These are phyloP conservation scores for Pseudogymnoascus sp. DNA, from an alignment of 2,329 filamentous ascomycete species.

Conservation along the genomic window DNA sequence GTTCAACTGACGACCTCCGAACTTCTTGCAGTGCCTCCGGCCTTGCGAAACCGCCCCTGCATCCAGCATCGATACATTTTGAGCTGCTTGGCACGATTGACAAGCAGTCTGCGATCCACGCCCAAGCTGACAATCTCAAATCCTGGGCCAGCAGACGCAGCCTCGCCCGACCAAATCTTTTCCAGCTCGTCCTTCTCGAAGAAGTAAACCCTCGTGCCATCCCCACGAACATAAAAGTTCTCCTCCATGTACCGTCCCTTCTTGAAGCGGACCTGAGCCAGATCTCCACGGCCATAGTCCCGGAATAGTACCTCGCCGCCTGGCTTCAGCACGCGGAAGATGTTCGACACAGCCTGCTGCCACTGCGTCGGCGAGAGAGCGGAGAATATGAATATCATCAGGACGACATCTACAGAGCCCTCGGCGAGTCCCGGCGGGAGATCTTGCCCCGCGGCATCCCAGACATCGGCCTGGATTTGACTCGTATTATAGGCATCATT, in stretches of 20 bases:
- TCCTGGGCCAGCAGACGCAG: conserved; percentile 14
- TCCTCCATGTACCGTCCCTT: conserved; percentile 90
- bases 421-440: conserved; percentile 72
- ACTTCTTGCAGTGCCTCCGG: neutral
- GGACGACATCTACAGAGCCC: conserved; percentile 79
- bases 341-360: conserved; percentile 72
- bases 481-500: conserved; percentile 68
- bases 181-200: conserved; percentile 82
- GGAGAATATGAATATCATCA: conserved; percentile 97
- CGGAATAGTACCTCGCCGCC: conserved; percentile 92
- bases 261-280: conserved; percentile 95
- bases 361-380: conserved; percentile 81
- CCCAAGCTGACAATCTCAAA: conserved; percentile 75
- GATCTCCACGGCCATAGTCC: conserved; percentile 90
- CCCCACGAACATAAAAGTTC: conserved; percentile 94
- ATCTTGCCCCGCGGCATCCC: conserved; percentile 71
- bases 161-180: conserved; percentile 59
- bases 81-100: conserved; percentile 81
- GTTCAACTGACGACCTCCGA: neutral
- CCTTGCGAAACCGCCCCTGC: conserved; percentile 72
- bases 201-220: conserved; percentile 95
- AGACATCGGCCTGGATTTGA: conserved; percentile 81
- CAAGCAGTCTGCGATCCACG: conserved; percentile 79
- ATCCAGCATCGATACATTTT: conserved; percentile 99
- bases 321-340: conserved; percentile 76